Percentiles rank a stretch among this genome's conserved stretches.
These are phyloP conservation scores for Aspergillus spinulosporus DNA, from an alignment of 2,329 filamentous ascomycete species.

Conservation along the genomic window DNA sequence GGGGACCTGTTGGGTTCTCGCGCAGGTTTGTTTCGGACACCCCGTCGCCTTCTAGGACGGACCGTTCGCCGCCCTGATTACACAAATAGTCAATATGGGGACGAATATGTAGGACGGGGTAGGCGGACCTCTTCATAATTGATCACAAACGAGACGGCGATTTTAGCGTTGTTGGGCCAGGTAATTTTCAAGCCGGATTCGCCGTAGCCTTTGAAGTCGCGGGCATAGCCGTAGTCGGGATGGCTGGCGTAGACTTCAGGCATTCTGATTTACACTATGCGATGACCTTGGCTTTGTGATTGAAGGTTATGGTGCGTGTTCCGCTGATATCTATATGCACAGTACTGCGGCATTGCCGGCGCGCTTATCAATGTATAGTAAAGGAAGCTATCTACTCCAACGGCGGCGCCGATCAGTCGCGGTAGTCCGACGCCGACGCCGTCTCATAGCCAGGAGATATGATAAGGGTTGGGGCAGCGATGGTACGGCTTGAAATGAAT, in stretches of 20 bases:
- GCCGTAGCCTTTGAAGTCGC: constrained; percentile 12
- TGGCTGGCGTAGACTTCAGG: constrained; percentile 11
- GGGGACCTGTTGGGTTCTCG: background rate
- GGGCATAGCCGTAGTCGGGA: constrained; percentile 14
- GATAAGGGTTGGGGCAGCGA: no score
- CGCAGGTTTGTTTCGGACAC: constrained; percentile 6
- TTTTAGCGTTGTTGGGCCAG: constrained; percentile 15
- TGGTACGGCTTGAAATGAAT: no score
- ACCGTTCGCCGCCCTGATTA: constrained; percentile 6
- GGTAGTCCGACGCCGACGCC: background rate
- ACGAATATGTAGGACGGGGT: background rate
- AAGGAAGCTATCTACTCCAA: no score
- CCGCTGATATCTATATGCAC: no score
- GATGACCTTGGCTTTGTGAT: background rate
- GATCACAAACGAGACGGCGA: constrained; percentile 6
- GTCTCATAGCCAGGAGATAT: no score
- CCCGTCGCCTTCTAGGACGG: constrained; percentile 11
- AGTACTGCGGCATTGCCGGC: no score
- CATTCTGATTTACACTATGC: background rate
- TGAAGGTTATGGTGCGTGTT: background rate
- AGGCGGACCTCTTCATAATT: constrained; percentile 8
- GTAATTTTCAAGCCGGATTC: background rate
- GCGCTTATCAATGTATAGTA: no score
- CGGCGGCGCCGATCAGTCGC: no score
- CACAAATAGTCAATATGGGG: background rate